Evolutionary conservation across 352 stramenopile genomes (phyloP), one percentile per base, ranked within the genome.

Genomic region (Phytophthora pluvialis): DNA sequence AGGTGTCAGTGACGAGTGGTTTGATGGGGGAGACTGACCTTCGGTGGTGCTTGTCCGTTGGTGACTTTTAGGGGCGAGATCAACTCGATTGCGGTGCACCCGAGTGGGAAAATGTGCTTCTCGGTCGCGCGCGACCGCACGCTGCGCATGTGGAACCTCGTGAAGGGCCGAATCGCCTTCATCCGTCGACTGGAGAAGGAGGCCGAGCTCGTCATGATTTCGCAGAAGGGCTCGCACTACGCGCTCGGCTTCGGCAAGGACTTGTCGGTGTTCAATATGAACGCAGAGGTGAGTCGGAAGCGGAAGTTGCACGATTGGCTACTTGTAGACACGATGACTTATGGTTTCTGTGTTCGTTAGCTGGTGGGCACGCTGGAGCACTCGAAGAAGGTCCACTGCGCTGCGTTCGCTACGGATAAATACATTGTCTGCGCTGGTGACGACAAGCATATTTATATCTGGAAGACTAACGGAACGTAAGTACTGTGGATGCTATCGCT

Each of bases 101-200:
- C 90, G n/a, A 95, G 83, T 43, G 89, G 89, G 36, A 95, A 95
- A 59, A 42, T 97, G 44, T 92, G 86, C 45, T 91, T 97, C 33
- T 96, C 89, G 1, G 84, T 95, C 3, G 85, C 87, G 5, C 78
- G 78, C 8, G 90, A 97, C 42, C 77, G 82, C 45, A 97, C 88
- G 44, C 67, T 97, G 64, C 86, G 88, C 36, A 93, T 97, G 83
- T 97, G 90, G 90, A 96, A 97, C 72, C 64, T 97, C 3, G 84
- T 97, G 28, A 95, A 95, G 46, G 90, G 90, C 18, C 86, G 89
- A 42, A 92, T 90, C n/a, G 86, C 86, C 10, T 96, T 90, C 71
- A 96, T 96, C 57, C 84, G 87, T 29, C 84, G 88, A 18, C 72
- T 96, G 2, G 89, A 95, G 56, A 89, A 92, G 44, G 86, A 95